phyloP scores from a whole-genome alignment of 1,284 basidiomycete genomes.

The Xerocomus nothofagi region DNA sequence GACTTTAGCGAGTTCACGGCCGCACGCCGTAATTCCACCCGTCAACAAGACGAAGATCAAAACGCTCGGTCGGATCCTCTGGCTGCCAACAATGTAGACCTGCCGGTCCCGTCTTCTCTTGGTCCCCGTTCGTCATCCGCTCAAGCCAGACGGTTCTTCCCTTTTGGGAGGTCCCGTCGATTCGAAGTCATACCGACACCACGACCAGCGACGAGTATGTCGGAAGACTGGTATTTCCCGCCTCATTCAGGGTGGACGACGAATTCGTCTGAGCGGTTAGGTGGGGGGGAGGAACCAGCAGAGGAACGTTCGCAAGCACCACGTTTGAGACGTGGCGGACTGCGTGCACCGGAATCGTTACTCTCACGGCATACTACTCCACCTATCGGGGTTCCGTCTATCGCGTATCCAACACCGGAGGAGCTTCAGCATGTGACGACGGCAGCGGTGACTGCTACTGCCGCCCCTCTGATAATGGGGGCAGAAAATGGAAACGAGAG shows the following conservation, averaged over 20 bases:
- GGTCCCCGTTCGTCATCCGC: conserved; percentile 21
- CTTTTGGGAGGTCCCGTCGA: conserved; percentile 32
- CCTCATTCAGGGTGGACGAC: conserved; percentile 26
- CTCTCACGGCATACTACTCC: conserved; percentile 47
- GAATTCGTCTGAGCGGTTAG: conserved; percentile 20
- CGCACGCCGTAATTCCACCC: conserved; percentile 47
- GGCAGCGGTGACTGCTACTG: conserved; percentile 6
- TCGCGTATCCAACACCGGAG: conserved; percentile 24
- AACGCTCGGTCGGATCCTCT: conserved; percentile 11
- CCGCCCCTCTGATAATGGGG: background rate
- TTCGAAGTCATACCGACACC: conserved; percentile 34
- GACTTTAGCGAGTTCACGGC: conserved; percentile 70
- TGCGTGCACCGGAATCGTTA: conserved; percentile 59
- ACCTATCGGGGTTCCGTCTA: conserved; percentile 23
- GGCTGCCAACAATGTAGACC: conserved; percentile 5
- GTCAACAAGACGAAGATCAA: conserved; percentile 29
- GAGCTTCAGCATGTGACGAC: conserved; percentile 23
- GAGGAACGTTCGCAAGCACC: conserved; percentile 38
- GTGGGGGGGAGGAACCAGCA: conserved; percentile 20
- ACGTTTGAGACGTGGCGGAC: conserved; percentile 57
- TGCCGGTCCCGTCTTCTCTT: conserved; percentile 5
- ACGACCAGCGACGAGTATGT: conserved; percentile 27
- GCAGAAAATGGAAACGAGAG: conserved; percentile 11
- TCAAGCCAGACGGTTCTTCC: conserved; percentile 34
- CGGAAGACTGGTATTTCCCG: conserved; percentile 37